These are phyloP conservation scores for cucumber (Cucumis sativus) DNA, from an alignment of 306 rosid species.

Conservation along the genomic window Cucumber_9930_V3 NC_026658.2:19043001-19043500, in stretches of 20 bases:
- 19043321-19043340: not conserved
- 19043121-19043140: slow-evolving; percentile 33
- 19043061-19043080: slow-evolving; percentile 5
- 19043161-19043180: not conserved
- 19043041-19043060: not conserved
- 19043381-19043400: not conserved
- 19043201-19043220: slow-evolving; percentile 12
- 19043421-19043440: not conserved
- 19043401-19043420: no score
- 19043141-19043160: slow-evolving; percentile 14
- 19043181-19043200: not conserved
- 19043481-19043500: slow-evolving; percentile 59
- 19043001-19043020: not conserved
- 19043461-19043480: slow-evolving; percentile 47
- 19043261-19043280: slow-evolving; percentile 56
- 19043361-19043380: not conserved
- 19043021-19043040: slow-evolving; percentile 7
- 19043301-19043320: not conserved
- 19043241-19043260: slow-evolving; percentile 70
- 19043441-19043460: not conserved
- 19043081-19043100: slow-evolving; percentile 5
- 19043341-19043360: not conserved
- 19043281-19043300: slow-evolving; percentile 40
- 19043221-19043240: slow-evolving; percentile 49
- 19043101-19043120: slow-evolving; percentile 7